Conservation (phyloP, 345 rosid genomes). For the Linum lewisii region DNA sequence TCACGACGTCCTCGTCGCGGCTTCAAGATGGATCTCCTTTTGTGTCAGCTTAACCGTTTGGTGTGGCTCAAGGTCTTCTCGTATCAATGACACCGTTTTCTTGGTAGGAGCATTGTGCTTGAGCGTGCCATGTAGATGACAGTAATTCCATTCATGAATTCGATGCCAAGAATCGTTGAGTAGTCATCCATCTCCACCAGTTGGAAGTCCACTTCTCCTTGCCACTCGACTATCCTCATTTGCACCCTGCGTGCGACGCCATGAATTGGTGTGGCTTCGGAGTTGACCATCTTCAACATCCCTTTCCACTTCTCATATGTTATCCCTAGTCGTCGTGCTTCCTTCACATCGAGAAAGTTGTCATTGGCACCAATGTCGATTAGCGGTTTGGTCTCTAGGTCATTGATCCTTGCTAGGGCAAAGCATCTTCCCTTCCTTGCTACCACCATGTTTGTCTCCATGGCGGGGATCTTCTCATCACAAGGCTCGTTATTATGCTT, state of each 20-base stretch:
- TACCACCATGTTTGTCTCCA: neutral
- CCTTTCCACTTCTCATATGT: neutral
- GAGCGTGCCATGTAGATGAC: no score
- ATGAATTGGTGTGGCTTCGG: neutral
- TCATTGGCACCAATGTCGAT: neutral
- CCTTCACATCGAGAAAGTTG: neutral
- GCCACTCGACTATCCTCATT: neutral
- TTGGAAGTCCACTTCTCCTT: neutral
- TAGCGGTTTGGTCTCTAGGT: neutral
- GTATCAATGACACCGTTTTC: no score
- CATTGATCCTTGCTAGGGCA: no score
- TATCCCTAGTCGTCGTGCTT: no score
- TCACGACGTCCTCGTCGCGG: no score
- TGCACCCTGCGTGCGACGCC: neutral
- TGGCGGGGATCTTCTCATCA: no score
- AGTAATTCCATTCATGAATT: neutral
- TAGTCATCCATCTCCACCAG: neutral
- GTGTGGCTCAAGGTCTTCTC: no score
- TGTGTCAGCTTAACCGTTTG: no score
- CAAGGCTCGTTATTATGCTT: no score
- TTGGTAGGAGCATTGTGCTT: no score
- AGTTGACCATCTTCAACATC: neutral
- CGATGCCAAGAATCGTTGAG: neutral
- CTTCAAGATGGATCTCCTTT: no score
- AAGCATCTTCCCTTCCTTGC: neutral